A percentile compares a stretch with the other conserved stretches of the same genome.
These are phyloP conservation scores for Leccinum pallidistipes DNA, from an alignment of 1,284 basidiomycete genomes.

Conservation along the genomic window DNA sequence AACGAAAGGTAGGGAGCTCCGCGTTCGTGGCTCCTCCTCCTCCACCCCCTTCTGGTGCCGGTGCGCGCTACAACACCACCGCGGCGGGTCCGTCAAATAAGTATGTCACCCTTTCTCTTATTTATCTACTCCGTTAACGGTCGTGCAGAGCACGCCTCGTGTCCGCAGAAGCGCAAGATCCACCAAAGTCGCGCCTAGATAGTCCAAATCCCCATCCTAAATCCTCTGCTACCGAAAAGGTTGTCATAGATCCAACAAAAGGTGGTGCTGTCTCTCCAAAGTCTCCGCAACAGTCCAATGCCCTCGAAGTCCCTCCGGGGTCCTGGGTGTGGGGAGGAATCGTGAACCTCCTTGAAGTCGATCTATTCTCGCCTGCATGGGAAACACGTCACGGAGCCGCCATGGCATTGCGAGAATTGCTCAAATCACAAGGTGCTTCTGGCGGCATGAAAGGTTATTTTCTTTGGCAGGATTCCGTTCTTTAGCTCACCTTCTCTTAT, in stretches of 20 bases:
- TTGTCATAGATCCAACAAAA: conserved; percentile 74
- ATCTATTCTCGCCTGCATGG: conserved; percentile 89
- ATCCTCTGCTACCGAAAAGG: conserved; percentile 53
- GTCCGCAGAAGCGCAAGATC: conserved; percentile 50
- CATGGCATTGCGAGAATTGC: conserved; percentile 86
- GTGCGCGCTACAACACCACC: conserved; percentile 56
- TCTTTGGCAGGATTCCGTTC: neutral
- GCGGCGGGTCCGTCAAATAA: conserved; percentile 57
- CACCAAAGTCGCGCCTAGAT: conserved; percentile 52
- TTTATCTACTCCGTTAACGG: conserved; percentile 15
- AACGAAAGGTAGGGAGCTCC: conserved; percentile 83
- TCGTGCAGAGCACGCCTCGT: conserved; percentile 64
- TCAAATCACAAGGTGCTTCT: conserved; percentile 83
- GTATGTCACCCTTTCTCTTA: conserved; percentile 39
- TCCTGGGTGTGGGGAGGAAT: conserved; percentile 91
- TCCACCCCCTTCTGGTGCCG: conserved; percentile 52
- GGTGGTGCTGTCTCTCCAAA: conserved; percentile 81
- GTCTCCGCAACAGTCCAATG: conserved; percentile 68
- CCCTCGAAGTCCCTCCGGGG: conserved; percentile 70
- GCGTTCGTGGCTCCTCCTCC: conserved; percentile 75
- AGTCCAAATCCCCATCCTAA: conserved; percentile 48
- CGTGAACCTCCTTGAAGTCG: conserved; percentile 79
- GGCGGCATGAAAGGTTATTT: conserved; percentile 76
- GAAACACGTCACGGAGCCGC: conserved; percentile 95
- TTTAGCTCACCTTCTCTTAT: conserved; percentile 6